Base-by-base conservation (phyloP, 345 rosid species). In the Nasturtium officinale region DNA sequence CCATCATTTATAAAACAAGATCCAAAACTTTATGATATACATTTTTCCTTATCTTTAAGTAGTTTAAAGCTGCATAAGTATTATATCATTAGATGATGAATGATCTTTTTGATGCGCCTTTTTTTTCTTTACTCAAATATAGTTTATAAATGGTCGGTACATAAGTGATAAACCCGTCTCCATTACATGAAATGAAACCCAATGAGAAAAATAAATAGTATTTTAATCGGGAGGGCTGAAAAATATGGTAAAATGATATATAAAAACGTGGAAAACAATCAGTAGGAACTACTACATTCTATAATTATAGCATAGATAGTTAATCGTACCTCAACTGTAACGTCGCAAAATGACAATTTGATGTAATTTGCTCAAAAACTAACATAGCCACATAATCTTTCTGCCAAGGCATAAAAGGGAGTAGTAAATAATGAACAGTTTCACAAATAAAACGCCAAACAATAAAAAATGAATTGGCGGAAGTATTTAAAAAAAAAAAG, bases 81-180 rank as follows among this genome's bases (percentile, higher is more conserved):
- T 47, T 70, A 65, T 64, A 65, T 55, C 65, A 73, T 46, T 73
- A 35, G 66, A 74, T 47, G 60, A 73, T 73, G 58, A 73, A 73
- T 64, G 50, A 64, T 64, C 65, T n/a, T 65, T 56, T 57, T 26
- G 8, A 48, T 26, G 18, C 3, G 46, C 17, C 38, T 65, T 65
- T 18, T 9, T 9, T 6, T 20, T 4, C 5, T 59, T 35, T 13
- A 29, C 30, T 56, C 21, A 6, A 68, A 28, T 28, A 18, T 11
- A 25, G 16, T 42, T 42, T 42, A 12, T 50, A 15, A 35, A 48
- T 35, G 6, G 50, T 35, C n/a, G 42, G 33, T 33, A 11, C 5
- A 56, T 20, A 42, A 16, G n/a, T 40, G 25, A n/a, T 43, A 35
- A 40, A 38, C 38, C 52, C 12, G 26, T 51, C 23, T 52, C 26